Base-by-base conservation (phyloP, 306 rosid species). In the Castanea sativa region DNA sequence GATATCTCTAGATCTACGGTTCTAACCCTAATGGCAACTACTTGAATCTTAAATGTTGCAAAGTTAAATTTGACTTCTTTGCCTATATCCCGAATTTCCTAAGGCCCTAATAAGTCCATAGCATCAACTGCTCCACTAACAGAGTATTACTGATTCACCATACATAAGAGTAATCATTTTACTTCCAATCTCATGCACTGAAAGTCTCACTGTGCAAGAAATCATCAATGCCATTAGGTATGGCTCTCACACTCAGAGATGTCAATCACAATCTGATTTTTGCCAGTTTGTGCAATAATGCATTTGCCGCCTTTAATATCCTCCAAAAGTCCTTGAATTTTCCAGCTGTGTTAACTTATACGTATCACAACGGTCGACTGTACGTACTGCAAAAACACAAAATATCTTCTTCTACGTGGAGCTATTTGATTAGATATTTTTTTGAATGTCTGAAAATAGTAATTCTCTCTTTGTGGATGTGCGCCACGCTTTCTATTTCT, bases 191-290 rank as follows among this genome's bases (percentile, higher is more conserved):
- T 41, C 45, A 8, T 41, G 45, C 45, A 41, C 45, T 41, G 12
- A 41, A 41, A 41, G 45, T 2, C 79, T 53, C 11, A 27, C 45
- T 71, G 58, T 58, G 20, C 84, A 69, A 76, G 21, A 71, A 76
- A 76, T 64, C 81, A 71, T 81, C 53, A 70, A 76, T 71, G 76
- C 63, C 57, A 74, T 67, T 80, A 55, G 41, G 1, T 7, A 8
- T 12, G 16, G 35, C 68, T 59, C 67, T 21, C 67, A 21, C 67
- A 10, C 9, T 41, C 3, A 41, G 45, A 41, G 45, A 11, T 1
- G 67, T 59, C 67, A 59, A 59, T 59, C 67, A 59, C 20, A 15
- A 18, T 21, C 71, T 30, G 3, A 30, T 32, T 12, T 65, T 49
- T 32, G 51, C 71, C 51, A 67, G 49, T 33, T 33, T 18, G 6